Percentiles rank a stretch among this genome's conserved stretches.
Evolutionary conservation across 306 rosid genomes (phyloP).

Genomic region (Herpetospermum pedunculosum): DNA sequence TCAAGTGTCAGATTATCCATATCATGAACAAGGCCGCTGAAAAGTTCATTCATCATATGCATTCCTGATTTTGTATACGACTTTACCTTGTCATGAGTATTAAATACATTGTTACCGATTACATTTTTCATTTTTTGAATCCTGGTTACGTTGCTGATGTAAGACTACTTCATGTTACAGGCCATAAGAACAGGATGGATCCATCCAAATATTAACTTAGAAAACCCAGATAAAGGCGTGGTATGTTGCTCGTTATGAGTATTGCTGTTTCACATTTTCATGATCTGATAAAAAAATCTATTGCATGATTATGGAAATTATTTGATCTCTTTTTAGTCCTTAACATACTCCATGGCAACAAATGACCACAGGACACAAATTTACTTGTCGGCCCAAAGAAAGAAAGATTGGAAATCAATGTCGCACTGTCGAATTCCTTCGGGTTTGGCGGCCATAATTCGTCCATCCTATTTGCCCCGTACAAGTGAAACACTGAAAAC

Average conservation of each 20-base stretch:
- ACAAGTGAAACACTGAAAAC: slow-evolving; percentile 24
- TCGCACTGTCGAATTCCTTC: slow-evolving; percentile 79
- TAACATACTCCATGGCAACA: background rate
- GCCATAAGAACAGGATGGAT: slow-evolving; percentile 95
- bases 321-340: background rate
- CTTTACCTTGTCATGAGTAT: background rate
- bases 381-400: slow-evolving; percentile 81
- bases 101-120: background rate
- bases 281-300: background rate
- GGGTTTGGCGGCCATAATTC: slow-evolving; percentile 99
- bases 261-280: background rate
- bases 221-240: slow-evolving; percentile 80
- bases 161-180: slow-evolving; percentile 23
- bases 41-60: background rate
- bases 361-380: slow-evolving; percentile 39
- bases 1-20: background rate
- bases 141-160: slow-evolving; percentile 1
- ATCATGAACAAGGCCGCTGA: background rate
- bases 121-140: background rate
- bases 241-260: slow-evolving; percentile 27
- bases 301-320: background rate
- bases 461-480: slow-evolving; percentile 83
- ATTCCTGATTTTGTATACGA: background rate
- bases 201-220: slow-evolving; percentile 91
- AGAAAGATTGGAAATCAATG: slow-evolving; percentile 79